Evolutionary conservation across 352 stramenopile species (phyloP), one percentile per base, ranked within the genome.

Genomic region (Thalassiosira livingstoniorum): DNA sequence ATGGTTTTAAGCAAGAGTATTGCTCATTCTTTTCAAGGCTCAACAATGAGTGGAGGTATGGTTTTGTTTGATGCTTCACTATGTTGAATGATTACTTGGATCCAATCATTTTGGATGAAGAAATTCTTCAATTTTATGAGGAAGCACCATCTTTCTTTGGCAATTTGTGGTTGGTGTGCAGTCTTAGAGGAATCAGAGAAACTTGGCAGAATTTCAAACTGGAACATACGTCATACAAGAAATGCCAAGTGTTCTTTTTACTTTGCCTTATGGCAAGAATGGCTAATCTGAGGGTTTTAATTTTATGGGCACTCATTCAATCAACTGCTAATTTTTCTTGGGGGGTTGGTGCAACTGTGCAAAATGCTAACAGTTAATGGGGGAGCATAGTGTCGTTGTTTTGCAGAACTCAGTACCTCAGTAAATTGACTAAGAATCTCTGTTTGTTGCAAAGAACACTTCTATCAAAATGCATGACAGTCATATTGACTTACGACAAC

Each of bases 401-500:
- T 60, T 43, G 35, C 1, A 58, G 34, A 39, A 11, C 1, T 35
- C 37, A 18, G 61, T 35, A 57, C 55, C 68, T 31, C 60, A 58
- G 34, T 27, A 61, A 1, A 35, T 35, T 42, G n/a, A 15, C 3
- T 5, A 4, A 15, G 39, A 31, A 35, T 3, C 42, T 58, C 21
- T 45, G 61, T 10, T 66, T 57, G 1, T 37, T 68, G 1, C 32
- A 11, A 32, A 4, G 58, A 25, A 58, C 45, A 21, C 2, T 68
- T 0, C 37, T 78, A 0, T 25, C 37, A 5, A 34, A 15, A 18
- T 60, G 15, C n/a, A 23, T 13, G 3, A 57, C 69, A 35, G 1
- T 68, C 0, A 61, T 69, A 18, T 47, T 69, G n/a, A 15, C n/a
- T 13, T 78, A 78, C 29, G 55, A 78, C 27, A 78, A 78, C 32